Evolutionary conservation across 2,329 filamentous ascomycete genomes (phyloP).

Genomic region (Phialocephala subalpina): DNA sequence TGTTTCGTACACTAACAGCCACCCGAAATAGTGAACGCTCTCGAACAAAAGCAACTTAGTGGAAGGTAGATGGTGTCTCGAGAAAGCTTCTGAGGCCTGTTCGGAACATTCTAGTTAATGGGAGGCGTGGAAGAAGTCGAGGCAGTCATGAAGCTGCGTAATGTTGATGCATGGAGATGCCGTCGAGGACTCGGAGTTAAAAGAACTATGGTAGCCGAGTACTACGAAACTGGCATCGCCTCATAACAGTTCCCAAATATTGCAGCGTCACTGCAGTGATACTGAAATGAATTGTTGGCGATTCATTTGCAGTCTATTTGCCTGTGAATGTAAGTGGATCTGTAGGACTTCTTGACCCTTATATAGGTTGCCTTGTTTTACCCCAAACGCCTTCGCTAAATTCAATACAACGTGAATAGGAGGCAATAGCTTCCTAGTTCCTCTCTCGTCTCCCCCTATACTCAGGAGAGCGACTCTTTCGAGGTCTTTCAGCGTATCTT

Average conservation of each 20-base stretch:
- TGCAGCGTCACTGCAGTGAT: neutral
- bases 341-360: neutral
- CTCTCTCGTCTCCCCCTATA: conserved; percentile 18
- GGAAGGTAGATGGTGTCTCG: neutral
- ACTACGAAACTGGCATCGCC: neutral
- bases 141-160: conserved; percentile 13
- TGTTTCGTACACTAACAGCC: neutral
- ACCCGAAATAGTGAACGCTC: neutral
- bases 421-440: conserved; percentile 12
- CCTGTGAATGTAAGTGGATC: neutral
- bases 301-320: neutral
- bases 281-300: neutral
- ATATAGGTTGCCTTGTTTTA: neutral
- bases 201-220: neutral
- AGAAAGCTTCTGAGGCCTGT: neutral
- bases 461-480: conserved; percentile 34
- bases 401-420: conserved; percentile 10
- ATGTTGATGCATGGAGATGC: conserved; percentile 8
- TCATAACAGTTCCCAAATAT: conserved; percentile 3
- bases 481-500: conserved; percentile 24
- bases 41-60: neutral
- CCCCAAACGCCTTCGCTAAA: conserved; percentile 28
- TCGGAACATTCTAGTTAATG: neutral
- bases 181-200: neutral
- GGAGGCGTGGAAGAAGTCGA: neutral